Evolutionary conservation across 2,329 filamentous ascomycete species (phyloP), one percentile per base, ranked within the genome.

Genomic region (Dactylellina leptospora): DNA sequence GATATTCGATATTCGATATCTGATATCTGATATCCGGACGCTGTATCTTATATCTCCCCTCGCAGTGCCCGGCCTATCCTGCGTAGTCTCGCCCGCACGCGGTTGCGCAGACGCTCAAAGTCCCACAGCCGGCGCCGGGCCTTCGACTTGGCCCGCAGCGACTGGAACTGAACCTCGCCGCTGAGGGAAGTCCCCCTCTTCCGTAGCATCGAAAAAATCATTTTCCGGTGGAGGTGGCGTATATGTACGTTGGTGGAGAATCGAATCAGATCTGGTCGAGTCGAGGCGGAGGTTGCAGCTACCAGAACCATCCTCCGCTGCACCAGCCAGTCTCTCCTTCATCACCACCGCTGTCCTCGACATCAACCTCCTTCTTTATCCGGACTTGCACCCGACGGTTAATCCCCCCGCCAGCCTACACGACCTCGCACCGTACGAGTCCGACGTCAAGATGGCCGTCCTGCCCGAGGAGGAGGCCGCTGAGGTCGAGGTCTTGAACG

Each of bases 401-500:
- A n/a, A n/a, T n/a, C n/a, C n/a, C n/a, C 42, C 28, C 40, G 4
- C 18, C 38, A 30, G 28, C 42, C 48, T 50, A 51, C 56, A 36
- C 42, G 2, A 9, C 54, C 42, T 30, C 42, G 9, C n/a, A 44
- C 25, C 33, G 38, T 23, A 28, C 42, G 18, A 20, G 30, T 40
- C n/a, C 18, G 18, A 23, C 11, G 28, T 6, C 64, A 42, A 25
- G 18, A 71, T 71, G 66, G 66, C 66, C 50, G 53, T 71, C 33
- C 66, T 71, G 16, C 66, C 58, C 4, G 87, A 90, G 77, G 87
- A 90, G 78, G 87, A 90, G 80, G 86, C 87, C 45, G 87, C 87
- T 47, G 87, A 90, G 79, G 87, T 90, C 60, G 87, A 90, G 75
- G 87, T 90, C 27, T 82, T 90, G 50, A 89, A 88, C 76, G 89